Evolutionary conservation across 2,329 filamentous ascomycete species (phyloP).

Genomic region (Cercospora sesami): DNA sequence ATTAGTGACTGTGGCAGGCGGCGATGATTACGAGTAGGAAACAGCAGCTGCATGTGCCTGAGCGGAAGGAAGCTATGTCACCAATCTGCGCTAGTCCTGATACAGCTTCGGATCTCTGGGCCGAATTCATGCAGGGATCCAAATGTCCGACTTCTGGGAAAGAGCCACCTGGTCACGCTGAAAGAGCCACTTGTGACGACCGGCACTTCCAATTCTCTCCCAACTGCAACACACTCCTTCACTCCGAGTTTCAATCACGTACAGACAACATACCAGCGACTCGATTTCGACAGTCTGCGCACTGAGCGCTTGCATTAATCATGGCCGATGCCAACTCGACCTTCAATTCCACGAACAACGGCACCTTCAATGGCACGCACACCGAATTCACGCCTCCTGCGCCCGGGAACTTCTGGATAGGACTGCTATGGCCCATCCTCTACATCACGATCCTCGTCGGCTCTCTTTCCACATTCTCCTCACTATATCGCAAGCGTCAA

Average conservation of each 20-base stretch:
- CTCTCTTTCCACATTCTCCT: conserved; percentile 88
- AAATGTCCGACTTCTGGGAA: conserved; percentile 7
- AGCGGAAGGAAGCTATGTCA: neutral
- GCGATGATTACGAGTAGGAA: conserved; percentile 13
- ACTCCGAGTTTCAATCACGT: neutral
- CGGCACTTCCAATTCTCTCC: neutral
- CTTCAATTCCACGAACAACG: conserved; percentile 32
- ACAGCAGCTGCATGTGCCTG: conserved; percentile 5
- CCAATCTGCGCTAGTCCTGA: neutral
- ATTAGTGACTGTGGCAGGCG: conserved; percentile 4
- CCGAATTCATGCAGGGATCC: conserved; percentile 10
- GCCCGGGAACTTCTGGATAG: conserved; percentile 62
- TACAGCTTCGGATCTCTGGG: conserved; percentile 10
- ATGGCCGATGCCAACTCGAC: conserved; percentile 37
- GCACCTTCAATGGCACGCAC: conserved; percentile 29
- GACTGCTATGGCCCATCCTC: conserved; percentile 80
- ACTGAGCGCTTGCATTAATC: conserved; percentile 19
- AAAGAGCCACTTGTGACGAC: neutral
- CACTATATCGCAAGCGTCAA: conserved; percentile 90
- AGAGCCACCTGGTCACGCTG: conserved; percentile 12
- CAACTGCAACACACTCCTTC: conserved; percentile 16
- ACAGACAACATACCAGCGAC: neutral
- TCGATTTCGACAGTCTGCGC: conserved; percentile 3
- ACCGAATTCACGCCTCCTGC: conserved; percentile 27
- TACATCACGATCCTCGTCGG: conserved; percentile 86